A percentile compares a stretch with the other conserved stretches of the same genome.
Evolutionary conservation across 2,329 filamentous ascomycete species (phyloP).

Genomic region (Graphilbum ipis-grandicollis): DNA sequence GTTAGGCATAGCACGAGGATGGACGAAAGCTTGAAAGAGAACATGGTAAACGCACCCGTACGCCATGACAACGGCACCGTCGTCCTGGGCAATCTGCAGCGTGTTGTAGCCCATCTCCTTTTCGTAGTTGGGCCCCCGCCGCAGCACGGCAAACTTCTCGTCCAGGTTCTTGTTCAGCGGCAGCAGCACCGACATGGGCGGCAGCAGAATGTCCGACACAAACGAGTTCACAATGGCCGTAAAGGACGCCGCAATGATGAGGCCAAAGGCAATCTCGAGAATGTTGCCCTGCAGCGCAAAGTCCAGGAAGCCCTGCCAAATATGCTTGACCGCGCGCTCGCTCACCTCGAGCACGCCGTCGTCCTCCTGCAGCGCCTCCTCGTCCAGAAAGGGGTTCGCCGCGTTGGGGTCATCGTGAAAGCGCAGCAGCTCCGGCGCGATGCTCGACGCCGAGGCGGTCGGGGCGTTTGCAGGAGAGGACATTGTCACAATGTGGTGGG

Average conservation of each 20-base stretch:
- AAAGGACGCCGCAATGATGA: constrained; percentile 57
- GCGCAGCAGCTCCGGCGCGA: constrained; percentile 3
- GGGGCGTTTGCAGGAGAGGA: too few relatives aligned
- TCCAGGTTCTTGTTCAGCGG: constrained; percentile 56
- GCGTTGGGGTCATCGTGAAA: constrained; percentile 11
- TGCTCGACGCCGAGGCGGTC: constrained; percentile 1
- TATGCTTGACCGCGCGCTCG: constrained; percentile 27
- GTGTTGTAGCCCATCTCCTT: constrained; percentile 48
- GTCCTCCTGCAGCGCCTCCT: constrained; percentile 20
- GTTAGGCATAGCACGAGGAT: neutral
- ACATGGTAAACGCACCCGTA: constrained; percentile 39
- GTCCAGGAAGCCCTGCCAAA: constrained; percentile 49
- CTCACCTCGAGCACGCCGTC: constrained; percentile 20
- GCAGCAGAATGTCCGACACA: constrained; percentile 53
- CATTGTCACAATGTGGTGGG: too few relatives aligned
- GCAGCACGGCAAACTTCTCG: constrained; percentile 54
- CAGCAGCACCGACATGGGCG: constrained; percentile 49
- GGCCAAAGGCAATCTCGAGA: constrained; percentile 56
- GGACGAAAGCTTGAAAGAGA: too few relatives aligned
- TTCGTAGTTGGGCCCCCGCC: constrained; percentile 34
- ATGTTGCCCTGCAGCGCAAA: constrained; percentile 62
- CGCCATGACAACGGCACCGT: constrained; percentile 55
- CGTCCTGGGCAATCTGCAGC: constrained; percentile 46
- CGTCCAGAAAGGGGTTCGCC: constrained; percentile 17
- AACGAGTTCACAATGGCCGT: constrained; percentile 56